Evolutionary conservation across 805 yeast genomes (phyloP), one percentile per base, ranked within the genome.

Genomic region (Yamadazyma akitaensis): DNA sequence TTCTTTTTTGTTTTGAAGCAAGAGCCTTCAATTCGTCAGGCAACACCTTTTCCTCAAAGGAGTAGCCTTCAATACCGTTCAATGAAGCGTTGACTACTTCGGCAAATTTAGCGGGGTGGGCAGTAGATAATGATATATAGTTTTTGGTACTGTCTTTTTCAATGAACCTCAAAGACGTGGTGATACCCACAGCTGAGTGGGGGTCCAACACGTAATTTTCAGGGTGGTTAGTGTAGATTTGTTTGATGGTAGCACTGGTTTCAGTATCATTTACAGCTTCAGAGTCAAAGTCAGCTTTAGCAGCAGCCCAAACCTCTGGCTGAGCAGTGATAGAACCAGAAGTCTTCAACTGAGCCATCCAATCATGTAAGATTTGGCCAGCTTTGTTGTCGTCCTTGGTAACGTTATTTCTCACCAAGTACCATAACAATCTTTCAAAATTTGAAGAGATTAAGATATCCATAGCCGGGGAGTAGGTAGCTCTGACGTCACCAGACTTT

Each of bases 41-140:
- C 46, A 94, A 77, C 17, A 94, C 97, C 55, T 88, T 89, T 41
- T 75, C 75, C 59, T 89, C 96, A 61, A 94, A 94, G 3, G 90
- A 81, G 70, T 94, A 94, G 17, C 81, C 90, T 11, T 76, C 79
- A 51, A 81, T 76, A 1, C 75, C 76, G 39, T 68, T 62, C 54
- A 94, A 75, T 2, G 98, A 89, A 57, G 78, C 71, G 65, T 91
- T 85, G 21, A 94, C 99, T 42, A 96, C 99, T 53, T 89, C 97
- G 21, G 96, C 88, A 61, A 94, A 94, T 70, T 94, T 94, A 50
- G 99, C 99, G 37, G 99, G 99, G 65, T 94, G 99, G 8, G 99
- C 99, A 40, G 99, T 94, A 10, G 97, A 86, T 48, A 94, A 79
- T 5, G 96, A 86, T 38, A 94, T 76, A 61, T 78, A 78, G 46